Percentiles rank a stretch among this genome's conserved stretches.
Evolutionary conservation across 495 filamentous ascomycete species (phyloP).

Genomic region (Durotheca rogersii): DNA sequence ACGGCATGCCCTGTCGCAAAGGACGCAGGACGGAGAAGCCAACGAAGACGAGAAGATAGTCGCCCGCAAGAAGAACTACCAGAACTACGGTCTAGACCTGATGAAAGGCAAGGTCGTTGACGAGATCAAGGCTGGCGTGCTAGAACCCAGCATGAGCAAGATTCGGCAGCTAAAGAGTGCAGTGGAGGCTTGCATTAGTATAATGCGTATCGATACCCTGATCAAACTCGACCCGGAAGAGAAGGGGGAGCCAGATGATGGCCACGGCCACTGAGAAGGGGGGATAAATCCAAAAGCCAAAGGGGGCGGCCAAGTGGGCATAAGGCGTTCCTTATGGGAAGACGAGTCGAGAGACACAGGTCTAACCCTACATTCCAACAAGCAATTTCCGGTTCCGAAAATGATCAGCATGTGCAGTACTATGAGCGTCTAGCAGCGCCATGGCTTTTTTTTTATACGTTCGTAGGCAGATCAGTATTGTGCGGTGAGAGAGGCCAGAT

Average conservation of each 20-base stretch:
- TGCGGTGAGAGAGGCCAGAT: constrained; percentile 14
- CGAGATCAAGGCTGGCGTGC: constrained; percentile 87
- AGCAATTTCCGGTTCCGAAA: constrained; percentile 17
- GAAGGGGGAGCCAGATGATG: constrained; percentile 73
- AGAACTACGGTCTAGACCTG: constrained; percentile 95
- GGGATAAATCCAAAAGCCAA: constrained; percentile 20
- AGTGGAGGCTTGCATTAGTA: constrained; percentile 97
- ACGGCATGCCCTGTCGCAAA: constrained; percentile 90
- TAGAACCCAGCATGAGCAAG: constrained; percentile 99
- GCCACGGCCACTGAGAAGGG: constrained; percentile 61
- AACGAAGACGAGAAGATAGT: constrained; percentile 84
- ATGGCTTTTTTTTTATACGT: no score
- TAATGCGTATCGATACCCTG: constrained; percentile 99
- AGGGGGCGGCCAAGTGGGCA: constrained; percentile 15
- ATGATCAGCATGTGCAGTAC: constrained; percentile 1
- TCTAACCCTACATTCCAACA: constrained; percentile 14
- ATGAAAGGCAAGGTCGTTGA: constrained; percentile 88
- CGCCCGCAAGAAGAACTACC: constrained; percentile 93
- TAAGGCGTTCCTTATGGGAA: constrained; percentile 26
- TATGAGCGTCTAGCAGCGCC: constrained; percentile 6
- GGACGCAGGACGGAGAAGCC: constrained; percentile 75
- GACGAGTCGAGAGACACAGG: constrained; percentile 24
- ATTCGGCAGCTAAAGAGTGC: constrained; percentile 97
- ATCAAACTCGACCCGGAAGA: constrained; percentile 96
- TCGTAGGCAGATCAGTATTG: constrained; percentile 10